phyloP scores from a whole-genome alignment of 805 yeast species.

The Hanseniaspora clermontiae region DNA sequence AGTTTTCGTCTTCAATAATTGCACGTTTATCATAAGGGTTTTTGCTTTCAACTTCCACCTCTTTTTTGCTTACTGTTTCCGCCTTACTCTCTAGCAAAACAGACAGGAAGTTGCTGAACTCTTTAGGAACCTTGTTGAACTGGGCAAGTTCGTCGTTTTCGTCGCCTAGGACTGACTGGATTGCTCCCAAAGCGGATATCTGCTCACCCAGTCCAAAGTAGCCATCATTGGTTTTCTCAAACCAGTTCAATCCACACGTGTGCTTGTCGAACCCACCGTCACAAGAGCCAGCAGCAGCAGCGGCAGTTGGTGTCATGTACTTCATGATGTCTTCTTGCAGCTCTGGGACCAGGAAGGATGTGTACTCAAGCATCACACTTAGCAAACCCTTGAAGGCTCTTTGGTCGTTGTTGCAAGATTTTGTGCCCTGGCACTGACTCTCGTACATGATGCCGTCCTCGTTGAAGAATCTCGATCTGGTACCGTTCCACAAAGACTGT shows the following conservation, averaged over 20 bases:
- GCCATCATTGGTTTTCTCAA: slow-evolving; percentile 45
- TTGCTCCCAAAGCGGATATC: slow-evolving; percentile 55
- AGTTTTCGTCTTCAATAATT: neutral
- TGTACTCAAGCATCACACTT: slow-evolving; percentile 48
- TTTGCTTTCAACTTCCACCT: neutral
- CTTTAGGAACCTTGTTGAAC: neutral
- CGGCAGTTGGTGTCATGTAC: slow-evolving; percentile 38
- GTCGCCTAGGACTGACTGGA: slow-evolving; percentile 35
- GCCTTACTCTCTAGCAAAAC: neutral
- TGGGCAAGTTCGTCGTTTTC: neutral
- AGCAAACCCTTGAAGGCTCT: slow-evolving; percentile 61
- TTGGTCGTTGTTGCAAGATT: slow-evolving; percentile 60
- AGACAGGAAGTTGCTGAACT: neutral
- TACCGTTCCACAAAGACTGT: slow-evolving; percentile 33
- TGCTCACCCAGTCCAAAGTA: slow-evolving; percentile 68
- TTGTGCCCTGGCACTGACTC: slow-evolving; percentile 41
- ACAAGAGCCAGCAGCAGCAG: slow-evolving; percentile 59
- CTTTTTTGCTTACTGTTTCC: neutral
- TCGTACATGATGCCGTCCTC: slow-evolving; percentile 44
- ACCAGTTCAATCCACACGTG: slow-evolving; percentile 68
- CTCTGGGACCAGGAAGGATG: slow-evolving; percentile 42
- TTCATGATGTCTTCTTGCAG: slow-evolving; percentile 33
- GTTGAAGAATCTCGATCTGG: slow-evolving; percentile 38
- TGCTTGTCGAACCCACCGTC: slow-evolving; percentile 61
- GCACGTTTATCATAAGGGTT: neutral